Conservation (phyloP, 331 rosid species). For the Rosa hybrid region DNA sequence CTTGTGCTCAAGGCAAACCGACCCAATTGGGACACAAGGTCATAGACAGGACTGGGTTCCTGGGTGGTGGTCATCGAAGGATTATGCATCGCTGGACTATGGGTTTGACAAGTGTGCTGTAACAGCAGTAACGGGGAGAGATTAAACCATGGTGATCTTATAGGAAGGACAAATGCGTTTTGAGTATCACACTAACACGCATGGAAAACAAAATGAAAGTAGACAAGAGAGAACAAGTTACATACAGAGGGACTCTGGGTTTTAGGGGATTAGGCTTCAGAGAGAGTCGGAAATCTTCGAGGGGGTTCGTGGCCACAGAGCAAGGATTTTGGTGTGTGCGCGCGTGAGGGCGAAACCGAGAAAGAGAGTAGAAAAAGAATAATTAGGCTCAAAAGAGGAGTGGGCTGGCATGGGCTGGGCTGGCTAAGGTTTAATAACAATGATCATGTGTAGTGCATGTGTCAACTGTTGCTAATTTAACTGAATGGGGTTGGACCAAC, state of each 20-base stretch:
- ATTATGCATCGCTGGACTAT: conserved; percentile 46
- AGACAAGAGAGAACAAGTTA: conserved; percentile 4
- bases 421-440: too few species aligned
- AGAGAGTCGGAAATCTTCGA: conserved; percentile 17
- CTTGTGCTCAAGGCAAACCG: conserved; percentile 46
- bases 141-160: conserved; percentile 20
- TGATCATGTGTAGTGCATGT: not conserved
- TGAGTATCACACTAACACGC: not conserved
- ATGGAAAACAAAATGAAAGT: not conserved
- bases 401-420: too few species aligned
- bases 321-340: conserved; percentile 26
- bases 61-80: conserved; percentile 40
- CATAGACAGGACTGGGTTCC: conserved; percentile 45
- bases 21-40: conserved; percentile 60
- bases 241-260: not conserved
- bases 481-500: not conserved
- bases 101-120: not conserved
- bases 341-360: not conserved
- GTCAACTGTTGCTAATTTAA: not conserved
- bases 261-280: not conserved
- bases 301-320: conserved; percentile 38
- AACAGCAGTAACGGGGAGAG: not conserved
- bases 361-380: not conserved
- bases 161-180: conserved; percentile 15
- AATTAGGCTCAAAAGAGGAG: too few species aligned